These are phyloP conservation scores for Aegilops longissima DNA, from an alignment of 176 grass and related monocot genomes.

Conservation along the genomic window DNA sequence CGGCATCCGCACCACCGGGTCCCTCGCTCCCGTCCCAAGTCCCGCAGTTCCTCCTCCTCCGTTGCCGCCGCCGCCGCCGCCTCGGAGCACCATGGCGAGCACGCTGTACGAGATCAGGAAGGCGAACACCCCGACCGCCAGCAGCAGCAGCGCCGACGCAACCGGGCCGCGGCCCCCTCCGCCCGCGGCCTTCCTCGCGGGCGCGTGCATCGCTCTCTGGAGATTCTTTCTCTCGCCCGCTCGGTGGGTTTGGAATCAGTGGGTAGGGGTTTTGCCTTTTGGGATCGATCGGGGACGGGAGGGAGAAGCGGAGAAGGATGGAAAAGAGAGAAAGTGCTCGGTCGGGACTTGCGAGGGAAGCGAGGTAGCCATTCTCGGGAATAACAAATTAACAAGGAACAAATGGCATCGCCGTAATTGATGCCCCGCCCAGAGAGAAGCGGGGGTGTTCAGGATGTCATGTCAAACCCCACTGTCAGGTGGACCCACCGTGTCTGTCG, in stretches of 20 bases:
- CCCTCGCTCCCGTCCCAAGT: neutral
- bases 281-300: neutral
- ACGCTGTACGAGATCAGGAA: conserved; percentile 71
- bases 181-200: conserved; percentile 26
- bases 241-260: conserved; percentile 3
- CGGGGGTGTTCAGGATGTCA: too few species aligned
- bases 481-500: neutral
- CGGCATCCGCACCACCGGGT: conserved; percentile 54
- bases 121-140: conserved; percentile 45
- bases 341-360: conserved; percentile 22
- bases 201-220: conserved; percentile 34
- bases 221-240: neutral
- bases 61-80: neutral
- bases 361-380: neutral
- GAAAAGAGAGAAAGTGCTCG: neutral
- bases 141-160: conserved; percentile 27
- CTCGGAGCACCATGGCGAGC: conserved; percentile 35
- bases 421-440: too few species aligned
- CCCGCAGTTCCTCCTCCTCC: neutral
- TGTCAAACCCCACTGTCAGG: neutral
- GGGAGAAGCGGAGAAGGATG: neutral
- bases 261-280: neutral
- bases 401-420: neutral
- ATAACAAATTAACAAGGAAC: neutral
- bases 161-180: neutral